These are phyloP conservation scores for Tolypocladium tropicale DNA, from an alignment of 2,329 filamentous ascomycete genomes.

Conservation along the genomic window DNA sequence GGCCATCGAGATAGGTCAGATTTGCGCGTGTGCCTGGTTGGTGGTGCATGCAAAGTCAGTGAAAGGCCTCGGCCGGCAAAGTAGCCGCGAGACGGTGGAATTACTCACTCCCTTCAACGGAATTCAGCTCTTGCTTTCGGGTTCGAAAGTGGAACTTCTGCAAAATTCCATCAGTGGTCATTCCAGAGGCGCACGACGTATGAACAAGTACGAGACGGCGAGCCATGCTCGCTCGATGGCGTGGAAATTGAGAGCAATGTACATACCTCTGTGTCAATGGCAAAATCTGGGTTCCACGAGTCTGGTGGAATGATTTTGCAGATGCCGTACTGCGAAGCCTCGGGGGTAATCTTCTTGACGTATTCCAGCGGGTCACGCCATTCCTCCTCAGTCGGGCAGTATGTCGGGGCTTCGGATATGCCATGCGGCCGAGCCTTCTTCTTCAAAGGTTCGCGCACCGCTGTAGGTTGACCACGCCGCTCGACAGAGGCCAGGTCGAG, in stretches of 20 bases:
- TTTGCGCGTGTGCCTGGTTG: slow-evolving; percentile 78
- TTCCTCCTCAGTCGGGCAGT: slow-evolving; percentile 81
- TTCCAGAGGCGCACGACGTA: background rate
- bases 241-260: slow-evolving; percentile 8
- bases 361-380: slow-evolving; percentile 93
- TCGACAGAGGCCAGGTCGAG: slow-evolving; percentile 86
- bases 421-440: slow-evolving; percentile 72
- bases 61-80: background rate
- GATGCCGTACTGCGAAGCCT: slow-evolving; percentile 80
- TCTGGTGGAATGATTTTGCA: slow-evolving; percentile 94
- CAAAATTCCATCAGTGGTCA: background rate
- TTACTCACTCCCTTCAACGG: slow-evolving; percentile 85
- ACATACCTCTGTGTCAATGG: slow-evolving; percentile 85
- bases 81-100: background rate
- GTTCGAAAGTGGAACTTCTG: slow-evolving; percentile 96
- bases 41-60: background rate
- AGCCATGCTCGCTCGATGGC: background rate
- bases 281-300: slow-evolving; percentile 88
- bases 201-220: background rate
- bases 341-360: slow-evolving; percentile 80
- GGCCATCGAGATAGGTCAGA: slow-evolving; percentile 87
- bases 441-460: slow-evolving; percentile 65
- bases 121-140: slow-evolving; percentile 91
- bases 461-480: slow-evolving; percentile 72
- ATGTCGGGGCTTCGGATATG: slow-evolving; percentile 83